Base-by-base conservation (phyloP, 345 rosid species). In the Noccaea caerulescens region DNA sequence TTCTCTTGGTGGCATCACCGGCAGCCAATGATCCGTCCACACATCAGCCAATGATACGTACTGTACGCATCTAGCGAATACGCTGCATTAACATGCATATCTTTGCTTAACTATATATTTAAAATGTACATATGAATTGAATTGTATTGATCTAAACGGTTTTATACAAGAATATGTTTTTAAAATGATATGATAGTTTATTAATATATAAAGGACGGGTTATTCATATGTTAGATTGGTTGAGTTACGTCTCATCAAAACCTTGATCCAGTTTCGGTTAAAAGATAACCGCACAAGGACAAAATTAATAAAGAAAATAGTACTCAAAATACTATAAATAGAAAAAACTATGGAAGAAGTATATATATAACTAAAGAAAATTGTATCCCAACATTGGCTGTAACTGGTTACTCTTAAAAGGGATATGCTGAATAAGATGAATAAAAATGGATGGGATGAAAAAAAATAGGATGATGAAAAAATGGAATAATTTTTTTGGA, bases 291-390 rank as follows among this genome's bases (percentile, higher is more conserved):
- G 37, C 3, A n/a, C 30, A 36, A 66, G 8, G 36, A 66, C 50
- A 51, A 33, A 33, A 69, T 8, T 47, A 58, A 58, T 9, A 68
- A 58, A 46, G 7, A 25, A 36, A 5, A 7, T 30, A 27, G 30
- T 27, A 27, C 23, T 20, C 23, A 20, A 20, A 1, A 1, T 20
- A n/a, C 33, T 4, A 18, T 2, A 34, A 5, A 14, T 0, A 5
- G 7, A 14, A 32, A 5, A 7, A 5, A 7, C 11, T 44, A n/a
- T 32, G 54, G 16, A 18, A 56, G 32, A 39, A 3, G 11, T 43
- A 9, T 27, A 27, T 27, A 27, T 27, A 27, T 27, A 27, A 27
- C 38, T 5, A 20, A 37, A 3, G 2, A 13, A n/a, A 18, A 20
- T 20, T 59, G 51, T 58, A 7, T 27, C 0, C 52, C 34, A 71